Evolutionary conservation across 1,284 basidiomycete species (phyloP), one percentile per base, ranked within the genome.

Genomic region (Heimioporus retisporus): DNA sequence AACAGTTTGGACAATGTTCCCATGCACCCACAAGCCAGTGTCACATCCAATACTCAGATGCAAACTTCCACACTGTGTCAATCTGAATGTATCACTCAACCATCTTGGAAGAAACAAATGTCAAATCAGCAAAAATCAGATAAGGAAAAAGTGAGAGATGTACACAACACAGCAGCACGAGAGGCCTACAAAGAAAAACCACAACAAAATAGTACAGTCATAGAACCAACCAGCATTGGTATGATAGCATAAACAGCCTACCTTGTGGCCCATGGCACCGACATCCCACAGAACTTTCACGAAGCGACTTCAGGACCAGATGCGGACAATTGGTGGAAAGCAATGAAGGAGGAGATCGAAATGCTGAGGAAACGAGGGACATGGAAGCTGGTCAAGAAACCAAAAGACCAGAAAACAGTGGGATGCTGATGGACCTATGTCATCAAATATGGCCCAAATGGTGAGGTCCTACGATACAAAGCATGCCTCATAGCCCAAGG

Each of bases 401-500:
- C 79, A 0, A 48, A 59, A 2, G 73, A 67, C 13, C 59, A 59
- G 2, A 77, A 79, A 14, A 42, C 72, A 18, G 66, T 83, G 18
- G 76, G 75, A 2, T 72, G 60, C 6, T 65, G 70, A n/a, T 84
- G 81, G 80, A 77, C 80, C 10, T 84, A 80, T 66, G 71, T 67
- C 2, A 72, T 70, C 59, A 86, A 86, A 62, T 67, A 68, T 19
- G 75, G 84, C 31, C 72, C 71, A 4, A 35, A 75, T 6, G 80
- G 82, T 1, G 60, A 75, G 0, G 61, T 82, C 3, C 51, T 68
- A 16, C 65, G 69, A 16, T 72, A 79, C 67, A 86, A 85, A 61
- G 83, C 81, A 1, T 63, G 79, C 1, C 75, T 85, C 0, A 80
- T 84, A 0, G 81, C 80, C 0, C 74, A 79, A 55, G 85, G 84